Evolutionary conservation across 192 early-diverging fungal species (phyloP).

Genomic region (Rhizoclosmatium sp.): DNA sequence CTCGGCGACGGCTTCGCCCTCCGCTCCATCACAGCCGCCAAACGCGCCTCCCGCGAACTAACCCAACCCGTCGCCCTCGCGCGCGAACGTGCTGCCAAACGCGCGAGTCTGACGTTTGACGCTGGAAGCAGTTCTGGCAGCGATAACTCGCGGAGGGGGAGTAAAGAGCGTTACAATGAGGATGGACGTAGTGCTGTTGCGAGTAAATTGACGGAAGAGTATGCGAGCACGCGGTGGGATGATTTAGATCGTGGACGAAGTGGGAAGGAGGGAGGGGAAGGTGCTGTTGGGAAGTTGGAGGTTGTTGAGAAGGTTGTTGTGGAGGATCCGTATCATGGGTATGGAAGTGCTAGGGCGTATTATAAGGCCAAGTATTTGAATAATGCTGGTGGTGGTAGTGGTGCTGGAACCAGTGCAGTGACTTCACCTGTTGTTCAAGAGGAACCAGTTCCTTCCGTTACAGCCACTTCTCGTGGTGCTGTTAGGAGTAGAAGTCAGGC

Average conservation of each 20-base stretch:
- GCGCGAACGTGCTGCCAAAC: slow-evolving; percentile 8
- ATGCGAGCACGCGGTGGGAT: slow-evolving; percentile 4
- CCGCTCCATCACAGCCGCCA: not conserved
- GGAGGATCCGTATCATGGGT: too few relatives aligned
- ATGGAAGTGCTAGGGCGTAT: not conserved
- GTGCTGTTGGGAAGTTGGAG: too few relatives aligned
- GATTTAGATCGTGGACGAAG: not conserved
- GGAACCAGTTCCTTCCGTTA: too few relatives aligned
- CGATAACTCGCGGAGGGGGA: not conserved
- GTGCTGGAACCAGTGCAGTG: not conserved
- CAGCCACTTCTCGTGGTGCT: too few relatives aligned
- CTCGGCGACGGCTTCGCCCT: not conserved
- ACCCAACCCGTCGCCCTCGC: not conserved
- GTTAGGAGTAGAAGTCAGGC: too few relatives aligned
- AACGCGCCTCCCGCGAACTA: slow-evolving; percentile 6
- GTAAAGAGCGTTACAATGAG: not conserved
- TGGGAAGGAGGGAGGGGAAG: too few relatives aligned
- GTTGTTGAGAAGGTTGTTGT: too few relatives aligned
- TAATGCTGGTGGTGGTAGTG: not conserved
- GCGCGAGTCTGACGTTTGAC: not conserved
- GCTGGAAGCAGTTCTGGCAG: not conserved
- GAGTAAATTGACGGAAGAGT: not conserved
- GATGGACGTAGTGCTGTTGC: not conserved
- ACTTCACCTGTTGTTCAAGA: too few relatives aligned
- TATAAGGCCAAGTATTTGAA: not conserved